A percentile compares a stretch with the other conserved stretches of the same genome.
Evolutionary conservation across 192 early-diverging fungal genomes (phyloP).

Genomic region (Coemansia sp.): DNA sequence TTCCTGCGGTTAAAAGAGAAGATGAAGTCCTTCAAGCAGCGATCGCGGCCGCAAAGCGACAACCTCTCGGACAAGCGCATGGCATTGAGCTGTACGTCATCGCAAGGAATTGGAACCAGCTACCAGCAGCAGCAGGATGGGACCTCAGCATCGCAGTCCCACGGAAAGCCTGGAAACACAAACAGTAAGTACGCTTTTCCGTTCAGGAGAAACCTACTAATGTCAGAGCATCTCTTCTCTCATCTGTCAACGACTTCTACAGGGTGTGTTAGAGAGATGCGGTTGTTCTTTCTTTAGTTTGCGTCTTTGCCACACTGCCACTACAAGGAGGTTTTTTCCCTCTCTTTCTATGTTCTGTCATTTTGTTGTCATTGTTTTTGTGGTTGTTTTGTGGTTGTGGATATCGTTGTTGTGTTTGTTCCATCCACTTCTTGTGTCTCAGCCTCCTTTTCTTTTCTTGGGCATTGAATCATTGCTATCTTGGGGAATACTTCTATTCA

Average conservation of each 20-base stretch:
- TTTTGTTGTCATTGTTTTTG: too few species aligned
- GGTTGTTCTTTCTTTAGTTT: too few species aligned
- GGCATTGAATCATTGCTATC: background rate
- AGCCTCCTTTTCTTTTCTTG: background rate
- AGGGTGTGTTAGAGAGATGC: background rate
- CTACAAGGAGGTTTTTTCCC: background rate
- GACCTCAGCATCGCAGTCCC: conserved; percentile 17
- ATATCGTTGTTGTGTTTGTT: background rate
- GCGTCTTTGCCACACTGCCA: too few species aligned
- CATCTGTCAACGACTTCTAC: background rate
- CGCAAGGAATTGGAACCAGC: background rate
- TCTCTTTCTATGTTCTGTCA: too few species aligned
- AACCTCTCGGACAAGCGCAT: conserved; percentile 31
- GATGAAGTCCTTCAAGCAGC: conserved; percentile 45
- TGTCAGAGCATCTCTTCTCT: background rate
- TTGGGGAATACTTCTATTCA: background rate
- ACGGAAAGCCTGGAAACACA: conserved; percentile 12
- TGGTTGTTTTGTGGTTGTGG: background rate
- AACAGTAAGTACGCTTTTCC: conserved; percentile 40
- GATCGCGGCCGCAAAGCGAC: conserved; percentile 51
- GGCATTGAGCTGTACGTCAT: conserved; percentile 3
- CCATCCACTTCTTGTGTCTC: background rate
- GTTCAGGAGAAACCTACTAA: background rate
- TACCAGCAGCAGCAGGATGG: conserved; percentile 8
- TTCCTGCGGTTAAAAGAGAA: conserved; percentile 52